A percentile compares a stretch with the other conserved stretches of the same genome.
Evolutionary conservation across 2,329 filamentous ascomycete genomes (phyloP).

Genomic region (Diaporthe helianthi): DNA sequence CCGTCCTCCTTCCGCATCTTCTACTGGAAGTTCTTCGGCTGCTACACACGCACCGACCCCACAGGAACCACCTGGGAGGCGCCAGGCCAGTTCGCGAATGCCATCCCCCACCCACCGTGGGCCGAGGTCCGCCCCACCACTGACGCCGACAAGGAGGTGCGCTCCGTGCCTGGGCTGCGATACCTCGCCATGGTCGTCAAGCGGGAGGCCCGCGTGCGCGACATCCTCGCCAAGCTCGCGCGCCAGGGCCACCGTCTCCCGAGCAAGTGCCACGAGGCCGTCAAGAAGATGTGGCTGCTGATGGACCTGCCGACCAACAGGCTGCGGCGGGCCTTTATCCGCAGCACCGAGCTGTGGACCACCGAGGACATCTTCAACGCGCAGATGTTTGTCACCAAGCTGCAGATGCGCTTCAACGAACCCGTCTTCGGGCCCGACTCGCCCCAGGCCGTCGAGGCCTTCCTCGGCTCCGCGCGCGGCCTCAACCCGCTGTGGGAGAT

Average conservation of each 20-base stretch:
- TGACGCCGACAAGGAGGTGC: slow-evolving; percentile 44
- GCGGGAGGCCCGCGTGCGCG: slow-evolving; percentile 61
- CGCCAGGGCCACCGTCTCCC: slow-evolving; percentile 65
- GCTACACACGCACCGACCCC: slow-evolving; percentile 67
- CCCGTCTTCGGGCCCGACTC: slow-evolving; percentile 62
- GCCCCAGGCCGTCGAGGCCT: slow-evolving; percentile 59
- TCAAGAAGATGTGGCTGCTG: slow-evolving; percentile 76
- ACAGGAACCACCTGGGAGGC: slow-evolving; percentile 45
- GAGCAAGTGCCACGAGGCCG: slow-evolving; percentile 49
- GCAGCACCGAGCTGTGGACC: slow-evolving; percentile 60
- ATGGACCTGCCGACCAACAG: slow-evolving; percentile 69
- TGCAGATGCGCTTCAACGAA: slow-evolving; percentile 73
- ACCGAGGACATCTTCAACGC: slow-evolving; percentile 66
- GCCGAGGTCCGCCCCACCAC: slow-evolving; percentile 19
- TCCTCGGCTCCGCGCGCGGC: slow-evolving; percentile 63
- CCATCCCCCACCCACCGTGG: slow-evolving; percentile 26
- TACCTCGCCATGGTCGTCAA: slow-evolving; percentile 73
- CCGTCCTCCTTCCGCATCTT: slow-evolving; percentile 65
- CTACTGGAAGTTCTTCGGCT: slow-evolving; percentile 64
- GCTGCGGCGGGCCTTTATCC: slow-evolving; percentile 61
- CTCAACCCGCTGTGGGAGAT: slow-evolving; percentile 65
- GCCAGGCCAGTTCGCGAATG: slow-evolving; percentile 31
- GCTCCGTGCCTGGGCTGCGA: slow-evolving; percentile 65
- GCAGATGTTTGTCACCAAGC: slow-evolving; percentile 73
- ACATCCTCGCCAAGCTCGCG: slow-evolving; percentile 69